A percentile compares a stretch with the other conserved stretches of the same genome.
Conservation (phyloP, 2,329 filamentous ascomycete genomes). For the Sclerotinia borealis region DNA sequence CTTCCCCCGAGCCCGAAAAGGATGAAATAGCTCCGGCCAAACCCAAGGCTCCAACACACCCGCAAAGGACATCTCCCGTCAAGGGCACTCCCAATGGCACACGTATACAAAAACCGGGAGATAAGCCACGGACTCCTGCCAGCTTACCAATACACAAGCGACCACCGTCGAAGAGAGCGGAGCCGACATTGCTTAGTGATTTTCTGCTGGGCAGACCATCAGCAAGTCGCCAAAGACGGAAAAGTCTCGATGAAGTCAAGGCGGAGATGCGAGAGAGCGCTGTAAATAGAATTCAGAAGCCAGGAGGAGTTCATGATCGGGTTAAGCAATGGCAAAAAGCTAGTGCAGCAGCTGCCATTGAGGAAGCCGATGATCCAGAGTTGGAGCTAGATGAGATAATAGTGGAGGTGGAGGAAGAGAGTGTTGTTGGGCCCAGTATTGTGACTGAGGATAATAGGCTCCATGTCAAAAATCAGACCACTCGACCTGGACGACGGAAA, state of each 20-base stretch:
- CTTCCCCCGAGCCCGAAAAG: slow-evolving; percentile 11
- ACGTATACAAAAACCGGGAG: slow-evolving; percentile 17
- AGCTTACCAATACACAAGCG: slow-evolving; percentile 26
- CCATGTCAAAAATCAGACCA: slow-evolving; percentile 36
- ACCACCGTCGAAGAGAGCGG: slow-evolving; percentile 25
- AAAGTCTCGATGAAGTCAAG: slow-evolving; percentile 54
- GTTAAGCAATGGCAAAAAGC: slow-evolving; percentile 81
- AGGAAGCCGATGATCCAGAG: slow-evolving; percentile 42
- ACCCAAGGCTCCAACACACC: slow-evolving; percentile 12
- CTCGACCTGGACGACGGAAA: slow-evolving; percentile 19
- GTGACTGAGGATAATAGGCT: slow-evolving; percentile 52
- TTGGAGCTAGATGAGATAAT: slow-evolving; percentile 57
- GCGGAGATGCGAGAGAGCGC: slow-evolving; percentile 45
- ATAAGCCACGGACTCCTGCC: slow-evolving; percentile 21
- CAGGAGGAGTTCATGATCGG: slow-evolving; percentile 66
- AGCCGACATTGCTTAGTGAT: slow-evolving; percentile 48
- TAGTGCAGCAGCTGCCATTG: slow-evolving; percentile 59
- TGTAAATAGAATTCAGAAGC: slow-evolving; percentile 55
- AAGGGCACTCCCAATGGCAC: slow-evolving; percentile 23
- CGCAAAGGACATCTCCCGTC: slow-evolving; percentile 15
- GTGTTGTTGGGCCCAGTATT: slow-evolving; percentile 35
- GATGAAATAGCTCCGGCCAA: slow-evolving; percentile 11
- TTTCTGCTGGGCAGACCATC: slow-evolving; percentile 53
- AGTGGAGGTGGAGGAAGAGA: slow-evolving; percentile 52
- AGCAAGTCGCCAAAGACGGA: slow-evolving; percentile 49